Conservation (phyloP, 148 eudicot species). For the Persicaria maculosa region DNA sequence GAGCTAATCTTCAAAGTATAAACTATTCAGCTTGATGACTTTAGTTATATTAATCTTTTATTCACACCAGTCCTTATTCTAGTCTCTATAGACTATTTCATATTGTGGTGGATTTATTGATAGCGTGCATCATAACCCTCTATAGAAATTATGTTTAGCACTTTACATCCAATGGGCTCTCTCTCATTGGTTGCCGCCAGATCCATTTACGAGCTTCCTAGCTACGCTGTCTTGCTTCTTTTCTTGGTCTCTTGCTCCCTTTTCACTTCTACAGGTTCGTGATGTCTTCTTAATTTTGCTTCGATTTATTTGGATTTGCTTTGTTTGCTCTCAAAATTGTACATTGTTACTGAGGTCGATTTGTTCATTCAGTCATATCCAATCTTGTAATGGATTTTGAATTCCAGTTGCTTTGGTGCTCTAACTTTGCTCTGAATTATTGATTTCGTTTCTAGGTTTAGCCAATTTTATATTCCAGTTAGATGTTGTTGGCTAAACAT, state of each 20-base stretch:
- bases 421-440: background rate
- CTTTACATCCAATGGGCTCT: conserved; percentile 30
- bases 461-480: background rate
- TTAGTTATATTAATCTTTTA: too few relatives aligned
- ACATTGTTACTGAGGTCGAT: background rate
- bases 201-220: conserved; percentile 23
- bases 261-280: conserved; percentile 30
- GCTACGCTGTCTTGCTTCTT: conserved; percentile 21
- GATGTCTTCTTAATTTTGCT: background rate
- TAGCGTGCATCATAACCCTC: too few relatives aligned
- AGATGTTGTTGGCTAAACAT: background rate
- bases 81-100: too few relatives aligned
- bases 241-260: conserved; percentile 23
- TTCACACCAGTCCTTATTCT: too few relatives aligned
- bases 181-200: conserved; percentile 11
- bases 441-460: background rate
- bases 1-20: too few relatives aligned
- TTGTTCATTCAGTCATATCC: too few relatives aligned
- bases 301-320: background rate
- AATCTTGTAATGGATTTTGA: too few relatives aligned
- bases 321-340: background rate
- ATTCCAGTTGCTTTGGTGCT: background rate
- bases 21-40: too few relatives aligned
- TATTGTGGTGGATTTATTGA: too few relatives aligned
- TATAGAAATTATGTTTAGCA: too few relatives aligned